These are phyloP conservation scores for Pisolithus albus DNA, from an alignment of 768 basidiomycete species.

Conservation along the genomic window DNA sequence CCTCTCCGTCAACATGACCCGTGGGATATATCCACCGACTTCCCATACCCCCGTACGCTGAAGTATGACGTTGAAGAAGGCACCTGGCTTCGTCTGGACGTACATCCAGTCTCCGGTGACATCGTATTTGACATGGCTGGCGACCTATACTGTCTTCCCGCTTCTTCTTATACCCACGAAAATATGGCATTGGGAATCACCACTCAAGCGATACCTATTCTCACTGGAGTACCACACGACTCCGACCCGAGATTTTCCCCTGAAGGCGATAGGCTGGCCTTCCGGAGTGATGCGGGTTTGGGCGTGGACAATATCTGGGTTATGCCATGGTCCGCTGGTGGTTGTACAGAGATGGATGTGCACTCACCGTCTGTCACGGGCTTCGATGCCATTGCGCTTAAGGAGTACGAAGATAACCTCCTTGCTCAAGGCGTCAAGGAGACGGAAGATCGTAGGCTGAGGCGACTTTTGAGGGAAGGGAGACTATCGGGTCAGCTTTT, in stretches of 20 bases:
- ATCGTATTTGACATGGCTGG: constrained; percentile 72
- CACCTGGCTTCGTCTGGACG: constrained; percentile 71
- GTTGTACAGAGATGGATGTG: constrained; percentile 57
- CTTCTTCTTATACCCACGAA: constrained; percentile 28
- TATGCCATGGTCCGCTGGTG: constrained; percentile 45
- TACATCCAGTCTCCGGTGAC: constrained; percentile 62
- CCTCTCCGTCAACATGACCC: constrained; percentile 47
- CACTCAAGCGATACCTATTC: constrained; percentile 49
- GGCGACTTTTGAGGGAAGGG: constrained; percentile 53
- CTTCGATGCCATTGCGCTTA: constrained; percentile 27
- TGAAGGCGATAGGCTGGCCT: constrained; percentile 54
- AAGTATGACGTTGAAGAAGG: constrained; percentile 67
- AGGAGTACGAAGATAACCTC: constrained; percentile 39
- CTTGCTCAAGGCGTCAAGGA: constrained; percentile 48
- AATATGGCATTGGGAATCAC: constrained; percentile 17
- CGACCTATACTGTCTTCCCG: constrained; percentile 66
- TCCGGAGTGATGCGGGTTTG: constrained; percentile 64
- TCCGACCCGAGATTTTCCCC: constrained; percentile 72
- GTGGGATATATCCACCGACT: constrained; percentile 78
- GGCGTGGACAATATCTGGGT: constrained; percentile 76
- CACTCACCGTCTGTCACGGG: constrained; percentile 32
- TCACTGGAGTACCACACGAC: constrained; percentile 62
- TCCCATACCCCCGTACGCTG: constrained; percentile 56
- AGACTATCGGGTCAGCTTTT: constrained; percentile 37
- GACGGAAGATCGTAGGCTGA: constrained; percentile 37